Evolutionary conservation across 352 stramenopile genomes (phyloP), one percentile per base, ranked within the genome.

Genomic region (Phytophthora lateralis): DNA sequence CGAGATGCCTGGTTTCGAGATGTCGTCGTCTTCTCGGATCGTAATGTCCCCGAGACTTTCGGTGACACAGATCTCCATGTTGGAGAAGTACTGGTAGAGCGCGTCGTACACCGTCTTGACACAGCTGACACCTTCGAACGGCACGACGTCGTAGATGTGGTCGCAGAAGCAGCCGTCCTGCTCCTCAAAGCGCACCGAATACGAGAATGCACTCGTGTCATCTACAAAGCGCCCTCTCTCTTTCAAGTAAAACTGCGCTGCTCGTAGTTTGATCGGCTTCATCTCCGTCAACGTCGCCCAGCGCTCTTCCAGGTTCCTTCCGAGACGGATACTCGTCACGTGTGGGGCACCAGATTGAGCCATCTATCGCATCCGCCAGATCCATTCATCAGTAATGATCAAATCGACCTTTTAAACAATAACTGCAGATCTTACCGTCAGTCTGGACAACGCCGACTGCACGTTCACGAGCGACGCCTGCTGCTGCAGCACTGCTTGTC

Each of bases 11-110:
- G 56, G 42, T n/a, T 77, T 63, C 9, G 63, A 74, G 38, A 60
- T 82, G n/a, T 73, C 64, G 42, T 80, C 73, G 34, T 85, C 74
- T 53, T 85, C 76, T 38, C 76, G 74, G 26, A 84, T 71, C 4
- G 74, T 88, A 27, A 88, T 53, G 29, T 75, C 57, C 21, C 76
- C 76, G 0, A 85, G 38, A 12, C 45, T 58, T n/a, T 88, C 78
- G 0, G 78, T 78, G 11, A 85, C 66, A 7, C 54, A 73, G 51
- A 88, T 84, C 32, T 86, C 76, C 45, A 83, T 58, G 46, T 77
- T 79, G 32, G 52, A 60, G 6, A 74, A 68, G 37, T 72, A 85
- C 35, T 71, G 65, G 17, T 65, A 47, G 0, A 80, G 58, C 0
- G 71, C 66, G n/a, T 88, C 72, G 41, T 72, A 82, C 24, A 88